These are phyloP conservation scores for Friedmanniomyces endolithicus DNA, from an alignment of 495 filamentous ascomycete species.

Conservation along the genomic window DNA sequence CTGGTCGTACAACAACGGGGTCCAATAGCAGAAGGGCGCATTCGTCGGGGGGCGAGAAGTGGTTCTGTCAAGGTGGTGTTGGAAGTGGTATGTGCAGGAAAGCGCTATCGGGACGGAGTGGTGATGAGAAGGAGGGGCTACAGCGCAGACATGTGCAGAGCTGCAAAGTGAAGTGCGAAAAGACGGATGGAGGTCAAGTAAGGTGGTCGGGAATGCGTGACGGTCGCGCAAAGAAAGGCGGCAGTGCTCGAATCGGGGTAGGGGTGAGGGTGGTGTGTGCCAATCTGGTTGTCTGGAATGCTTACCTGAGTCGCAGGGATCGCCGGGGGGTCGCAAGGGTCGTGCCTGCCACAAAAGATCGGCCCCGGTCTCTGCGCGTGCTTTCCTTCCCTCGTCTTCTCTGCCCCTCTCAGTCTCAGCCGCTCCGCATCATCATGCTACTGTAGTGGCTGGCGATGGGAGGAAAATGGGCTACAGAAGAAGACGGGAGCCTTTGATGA, in stretches of 20 bases:
- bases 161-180: not conserved
- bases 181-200: not conserved
- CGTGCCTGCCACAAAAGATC: not conserved
- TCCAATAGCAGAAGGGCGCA: not conserved
- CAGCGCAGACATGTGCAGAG: constrained; percentile 4
- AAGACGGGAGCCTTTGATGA: too few species aligned
- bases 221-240: not conserved
- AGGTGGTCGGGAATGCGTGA: not conserved
- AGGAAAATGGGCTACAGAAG: too few species aligned
- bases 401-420: too few species aligned
- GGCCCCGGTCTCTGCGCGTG: not conserved
- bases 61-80: not conserved
- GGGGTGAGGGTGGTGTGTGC: not conserved
- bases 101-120: constrained; percentile 1
- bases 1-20: not conserved
- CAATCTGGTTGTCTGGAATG: not conserved
- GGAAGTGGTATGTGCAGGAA: not conserved
- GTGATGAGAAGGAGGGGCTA: not conserved
- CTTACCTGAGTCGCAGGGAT: too few species aligned
- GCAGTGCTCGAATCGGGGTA: too few species aligned
- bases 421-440: too few species aligned
- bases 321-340: not conserved
- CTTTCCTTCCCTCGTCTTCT: not conserved
- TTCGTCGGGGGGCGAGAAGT: not conserved
- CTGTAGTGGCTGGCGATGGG: too few species aligned